phyloP scores from a whole-genome alignment of 441 rosid genomes.

The Corymbia calophylla region DNA sequence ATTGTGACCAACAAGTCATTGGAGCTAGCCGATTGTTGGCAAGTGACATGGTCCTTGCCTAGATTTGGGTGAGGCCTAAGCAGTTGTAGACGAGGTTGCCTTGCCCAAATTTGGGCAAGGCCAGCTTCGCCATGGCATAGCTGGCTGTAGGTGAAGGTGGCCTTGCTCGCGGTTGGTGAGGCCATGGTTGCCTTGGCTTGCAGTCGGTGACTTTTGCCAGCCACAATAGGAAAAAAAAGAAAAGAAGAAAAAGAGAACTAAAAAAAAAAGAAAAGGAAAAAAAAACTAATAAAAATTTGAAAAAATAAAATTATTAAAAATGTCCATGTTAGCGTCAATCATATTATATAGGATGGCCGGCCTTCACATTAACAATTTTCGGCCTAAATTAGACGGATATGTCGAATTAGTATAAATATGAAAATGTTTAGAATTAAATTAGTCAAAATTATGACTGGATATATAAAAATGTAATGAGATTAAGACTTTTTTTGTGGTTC shows the following conservation, averaged over 20 bases:
- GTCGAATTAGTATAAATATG: neutral
- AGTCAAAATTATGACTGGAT: no score
- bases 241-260: neutral
- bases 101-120: accelerated
- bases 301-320: no score
- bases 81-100: neutral
- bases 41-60: accelerated
- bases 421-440: no score
- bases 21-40: accelerated
- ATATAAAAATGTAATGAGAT: accelerated
- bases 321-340: accelerated
- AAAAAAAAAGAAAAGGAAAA: no score
- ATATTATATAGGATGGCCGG: neutral
- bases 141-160: accelerated
- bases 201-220: accelerated
- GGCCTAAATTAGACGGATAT: no score
- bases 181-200: neutral
- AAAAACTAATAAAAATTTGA: no score
- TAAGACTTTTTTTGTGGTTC: no score
- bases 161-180: neutral
- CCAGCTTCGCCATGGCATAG: neutral
- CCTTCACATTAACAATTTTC: accelerated
- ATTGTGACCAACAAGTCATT: neutral
- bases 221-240: neutral
- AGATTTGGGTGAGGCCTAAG: neutral